Base-by-base conservation (phyloP, 2,329 filamentous ascomycete genomes). In the Dothideomycetidae sp. region DNA sequence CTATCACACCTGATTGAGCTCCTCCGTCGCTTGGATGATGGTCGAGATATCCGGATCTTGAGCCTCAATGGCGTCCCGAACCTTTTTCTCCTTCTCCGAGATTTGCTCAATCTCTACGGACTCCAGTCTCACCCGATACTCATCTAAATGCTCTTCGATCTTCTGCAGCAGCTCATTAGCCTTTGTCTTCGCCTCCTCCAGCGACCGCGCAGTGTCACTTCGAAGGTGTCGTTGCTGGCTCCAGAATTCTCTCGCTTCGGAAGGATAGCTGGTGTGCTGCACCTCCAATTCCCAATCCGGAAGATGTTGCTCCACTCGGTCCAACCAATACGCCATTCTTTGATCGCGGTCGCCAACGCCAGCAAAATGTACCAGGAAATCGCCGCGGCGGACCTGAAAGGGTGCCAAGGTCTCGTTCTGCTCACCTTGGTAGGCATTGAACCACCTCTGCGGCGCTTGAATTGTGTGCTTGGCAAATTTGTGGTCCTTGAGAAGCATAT, bases 281-380 rank as follows among this genome's bases (percentile, higher is more conserved):
- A 55, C 42, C 5, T 56, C 55, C 16, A 59, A 46, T 45, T 59
- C 56, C 56, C 56, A 59, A 29, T 59, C 55, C 11, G 56, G 53
- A 26, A 54, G 37, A 47, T 57, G 56, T 38, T 53, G 48, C 48
- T 59, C 56, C 1, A 55, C 55, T 3, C 53, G 44, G 10, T 53
- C 50, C 3, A 59, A 44, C 58, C 60, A 64, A 33, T 54, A 54
- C 10, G 45, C 43, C 47, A 64, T 57, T 11, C 53, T 46, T 32
- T 50, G 44, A 16, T 55, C 50, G 12, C 57, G 53, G 10, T 57
- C 44, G 2, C 41, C 42, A 1, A 56, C 47, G 1, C 61, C 60
- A 4, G 60, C 55, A 37, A 63, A 63, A 42, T 63, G 61, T n/a
- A 63, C 57, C 9, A 64, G 43, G 37, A 60, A 55, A 37, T 63